Percentiles rank a stretch among this genome's conserved stretches.
Conservation (phyloP, 441 rosid genomes). For the Populus trichocarpa region DNA sequence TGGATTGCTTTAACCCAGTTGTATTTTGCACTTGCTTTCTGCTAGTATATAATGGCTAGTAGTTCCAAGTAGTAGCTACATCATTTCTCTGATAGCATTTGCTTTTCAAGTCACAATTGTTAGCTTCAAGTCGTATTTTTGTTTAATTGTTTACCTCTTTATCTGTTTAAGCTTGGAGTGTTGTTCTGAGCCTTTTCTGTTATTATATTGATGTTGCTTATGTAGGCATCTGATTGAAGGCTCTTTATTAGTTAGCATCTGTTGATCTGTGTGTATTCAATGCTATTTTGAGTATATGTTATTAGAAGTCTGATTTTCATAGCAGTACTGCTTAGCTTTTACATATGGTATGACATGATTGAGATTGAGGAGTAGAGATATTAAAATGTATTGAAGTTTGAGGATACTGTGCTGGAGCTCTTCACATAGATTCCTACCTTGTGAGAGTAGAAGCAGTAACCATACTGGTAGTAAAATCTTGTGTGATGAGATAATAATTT, state of each 20-base stretch:
- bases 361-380: slow-evolving; percentile 21
- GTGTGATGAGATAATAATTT: slow-evolving; percentile 21
- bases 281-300: slow-evolving; percentile 4
- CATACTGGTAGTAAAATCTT: slow-evolving; percentile 17
- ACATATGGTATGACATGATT: slow-evolving; percentile 15
- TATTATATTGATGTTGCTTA: slow-evolving; percentile 17
- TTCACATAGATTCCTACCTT: slow-evolving; percentile 5
- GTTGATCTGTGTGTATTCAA: slow-evolving; percentile 7
- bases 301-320: slow-evolving; percentile 10
- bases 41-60: slow-evolving; percentile 36
- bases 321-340: slow-evolving; percentile 9
- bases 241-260: slow-evolving; percentile 2
- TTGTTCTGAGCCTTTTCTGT: slow-evolving; percentile 19
- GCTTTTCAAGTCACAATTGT: slow-evolving; percentile 19
- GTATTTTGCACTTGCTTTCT: slow-evolving; percentile 30
- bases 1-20: slow-evolving; percentile 35
- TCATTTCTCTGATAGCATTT: slow-evolving; percentile 16
- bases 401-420: slow-evolving; percentile 16
- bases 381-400: slow-evolving; percentile 23
- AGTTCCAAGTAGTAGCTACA: slow-evolving; percentile 26
- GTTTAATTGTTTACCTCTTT: slow-evolving; percentile 9
- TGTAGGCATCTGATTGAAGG: slow-evolving; percentile 2
- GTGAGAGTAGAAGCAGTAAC: slow-evolving; percentile 11
- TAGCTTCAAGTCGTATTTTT: slow-evolving; percentile 14
- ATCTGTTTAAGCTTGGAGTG: slow-evolving; percentile 19